These are phyloP conservation scores for Euphorbia schlechtendalii DNA, from an alignment of 441 rosid species.

Conservation along the genomic window DNA sequence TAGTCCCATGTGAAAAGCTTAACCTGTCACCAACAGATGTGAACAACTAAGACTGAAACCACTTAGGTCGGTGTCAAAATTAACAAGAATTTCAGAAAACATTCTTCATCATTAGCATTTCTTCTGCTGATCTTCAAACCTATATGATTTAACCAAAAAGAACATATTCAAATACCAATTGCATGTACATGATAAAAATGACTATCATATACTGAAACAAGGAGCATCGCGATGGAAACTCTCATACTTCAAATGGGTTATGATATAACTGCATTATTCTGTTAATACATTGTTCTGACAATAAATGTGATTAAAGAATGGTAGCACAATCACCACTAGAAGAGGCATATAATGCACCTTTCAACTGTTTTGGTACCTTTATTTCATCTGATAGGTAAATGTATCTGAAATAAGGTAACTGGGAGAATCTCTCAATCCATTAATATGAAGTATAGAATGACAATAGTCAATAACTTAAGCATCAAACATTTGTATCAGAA, in stretches of 20 bases:
- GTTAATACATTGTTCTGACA: neutral
- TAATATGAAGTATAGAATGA: neutral
- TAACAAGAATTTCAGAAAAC: neutral
- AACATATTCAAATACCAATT: neutral
- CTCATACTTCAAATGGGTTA: neutral
- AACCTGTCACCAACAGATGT: slow-evolving; percentile 30
- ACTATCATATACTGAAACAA: neutral
- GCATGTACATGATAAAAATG: neutral
- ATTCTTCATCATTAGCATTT: neutral
- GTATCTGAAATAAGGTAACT: neutral
- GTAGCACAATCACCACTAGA: neutral
- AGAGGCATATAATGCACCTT: neutral
- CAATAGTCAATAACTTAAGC: neutral
- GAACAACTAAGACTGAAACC: too few species aligned
- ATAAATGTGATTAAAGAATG: neutral
- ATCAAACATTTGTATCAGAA: too few species aligned
- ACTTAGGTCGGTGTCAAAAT: too few species aligned
- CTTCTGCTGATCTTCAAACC: neutral
- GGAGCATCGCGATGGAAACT: neutral
- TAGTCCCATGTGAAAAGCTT: slow-evolving; percentile 11
- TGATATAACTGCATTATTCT: neutral
- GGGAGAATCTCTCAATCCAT: neutral
- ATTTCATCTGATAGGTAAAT: neutral
- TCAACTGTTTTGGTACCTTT: too few species aligned
- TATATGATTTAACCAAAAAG: neutral